phyloP scores from a whole-genome alignment of 805 yeast genomes.

The Metschnikowia continentalis region DNA sequence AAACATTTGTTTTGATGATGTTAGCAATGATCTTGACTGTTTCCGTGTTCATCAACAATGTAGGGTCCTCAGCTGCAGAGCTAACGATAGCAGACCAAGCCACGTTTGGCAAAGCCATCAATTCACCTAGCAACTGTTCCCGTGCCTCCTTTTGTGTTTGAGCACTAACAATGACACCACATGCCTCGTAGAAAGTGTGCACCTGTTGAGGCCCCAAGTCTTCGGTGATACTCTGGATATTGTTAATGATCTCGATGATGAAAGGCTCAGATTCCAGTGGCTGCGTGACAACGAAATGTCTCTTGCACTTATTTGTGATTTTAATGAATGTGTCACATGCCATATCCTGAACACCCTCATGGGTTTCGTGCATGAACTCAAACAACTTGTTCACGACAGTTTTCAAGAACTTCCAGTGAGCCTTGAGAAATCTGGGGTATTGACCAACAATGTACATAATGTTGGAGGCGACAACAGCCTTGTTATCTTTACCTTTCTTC shows the following conservation, averaged over 20 bases:
- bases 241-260: constrained; percentile 80
- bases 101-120: constrained; percentile 88
- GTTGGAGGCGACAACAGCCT: constrained; percentile 99
- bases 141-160: constrained; percentile 68
- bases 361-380: constrained; percentile 99
- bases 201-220: constrained; percentile 97
- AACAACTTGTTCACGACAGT: constrained; percentile 93
- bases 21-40: constrained; percentile 91
- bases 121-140: constrained; percentile 65
- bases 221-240: constrained; percentile 79
- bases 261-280: constrained; percentile 85
- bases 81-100: constrained; percentile 92
- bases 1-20: constrained; percentile 89
- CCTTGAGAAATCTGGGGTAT: constrained; percentile 93
- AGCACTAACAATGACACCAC: constrained; percentile 89
- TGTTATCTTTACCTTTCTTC: constrained; percentile 96
- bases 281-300: constrained; percentile 88
- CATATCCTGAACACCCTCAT: constrained; percentile 99
- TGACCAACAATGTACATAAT: constrained; percentile 99
- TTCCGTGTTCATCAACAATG: constrained; percentile 69
- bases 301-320: constrained; percentile 90
- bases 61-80: constrained; percentile 81
- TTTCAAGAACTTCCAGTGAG: constrained; percentile 96
- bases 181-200: constrained; percentile 95
- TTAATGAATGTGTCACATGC: constrained; percentile 98